Evolutionary conservation across 148 eudicot genomes (phyloP), one percentile per base, ranked within the genome.

Genomic region (Heliosperma pusillum): DNA sequence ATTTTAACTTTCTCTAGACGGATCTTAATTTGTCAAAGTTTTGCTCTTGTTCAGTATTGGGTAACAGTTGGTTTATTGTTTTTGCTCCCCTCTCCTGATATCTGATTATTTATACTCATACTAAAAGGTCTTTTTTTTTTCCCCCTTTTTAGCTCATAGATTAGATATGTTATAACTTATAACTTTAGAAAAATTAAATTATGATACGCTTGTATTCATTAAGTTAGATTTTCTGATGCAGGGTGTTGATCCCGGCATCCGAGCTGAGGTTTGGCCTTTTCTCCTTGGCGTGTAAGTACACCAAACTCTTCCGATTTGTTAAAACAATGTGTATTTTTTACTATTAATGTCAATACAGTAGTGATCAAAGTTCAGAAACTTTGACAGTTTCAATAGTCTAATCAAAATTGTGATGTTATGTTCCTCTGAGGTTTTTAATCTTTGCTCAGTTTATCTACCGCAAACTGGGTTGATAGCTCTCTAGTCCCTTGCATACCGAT

Each of bases 231-330:
- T 77, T 71, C 33, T 58, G 60, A 12, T 87, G 86, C 76, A 94
- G 98, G 98, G 98, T 57, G 81, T 92, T 86, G 94, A 96, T 87
- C 93, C 97, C 20, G 88, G 87, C 77, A 83, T 96, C 69, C 87
- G 97, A 80, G 84, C 88, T 24, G 99, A 96, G 79, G 99, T 92
- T 84, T 96, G 99, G 99, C 99, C 95, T 53, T 96, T 96, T 82
- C 97, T 96, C 61, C 99, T 92, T 74, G 99, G 98, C 70, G 93
- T 94, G 98, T 94, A 91, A 94, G 98, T 81, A 70, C 66, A 16
- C 66, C 72, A 21, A 5, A 5, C 57, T 55, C 69, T 30, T 61
- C 13, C 12, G 26, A 6, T 52, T 52, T n/a, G 20, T 70, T 24
- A 24, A 0, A 2, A 21, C 22, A 21, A 21, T 33, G 26, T 10